A percentile compares a stretch with the other conserved stretches of the same genome.
Evolutionary conservation across 108 stramenopile species (phyloP).

Genomic region (Aurantiochytrium sp.): DNA sequence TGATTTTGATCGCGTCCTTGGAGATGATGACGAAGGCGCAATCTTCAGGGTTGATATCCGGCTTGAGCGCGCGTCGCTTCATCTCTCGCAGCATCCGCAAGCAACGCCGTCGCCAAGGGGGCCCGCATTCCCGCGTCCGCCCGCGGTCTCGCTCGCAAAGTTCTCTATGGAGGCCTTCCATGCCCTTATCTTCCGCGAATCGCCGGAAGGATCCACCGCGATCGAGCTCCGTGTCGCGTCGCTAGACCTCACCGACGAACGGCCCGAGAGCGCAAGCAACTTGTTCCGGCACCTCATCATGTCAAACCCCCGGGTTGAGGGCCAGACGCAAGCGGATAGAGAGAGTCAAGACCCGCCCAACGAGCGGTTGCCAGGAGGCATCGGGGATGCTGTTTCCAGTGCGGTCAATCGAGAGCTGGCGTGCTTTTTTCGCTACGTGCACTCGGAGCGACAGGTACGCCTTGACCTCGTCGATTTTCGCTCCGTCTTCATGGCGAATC

Average conservation of each 20-base stretch:
- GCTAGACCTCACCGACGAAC: background rate
- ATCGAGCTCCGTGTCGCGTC: background rate
- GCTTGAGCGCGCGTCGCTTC: background rate
- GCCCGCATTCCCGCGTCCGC: no score
- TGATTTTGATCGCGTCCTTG: no score
- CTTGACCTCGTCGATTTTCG: background rate
- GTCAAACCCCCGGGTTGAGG: background rate
- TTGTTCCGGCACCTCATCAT: background rate
- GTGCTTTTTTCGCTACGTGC: constrained; percentile 14
- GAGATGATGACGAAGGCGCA: background rate
- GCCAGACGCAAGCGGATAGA: background rate
- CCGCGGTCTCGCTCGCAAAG: background rate
- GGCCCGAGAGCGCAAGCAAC: background rate
- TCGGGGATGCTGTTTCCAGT: no score
- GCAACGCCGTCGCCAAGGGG: no score
- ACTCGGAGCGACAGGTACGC: background rate
- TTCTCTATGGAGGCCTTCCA: background rate
- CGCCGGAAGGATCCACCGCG: background rate
- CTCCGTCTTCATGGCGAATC: background rate
- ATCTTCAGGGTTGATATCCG: background rate
- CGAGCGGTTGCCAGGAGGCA: no score
- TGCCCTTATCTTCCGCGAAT: background rate
- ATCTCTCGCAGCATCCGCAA: background rate
- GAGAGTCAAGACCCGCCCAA: no score
- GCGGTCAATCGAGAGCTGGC: background rate